These are phyloP conservation scores for Forsythia viridissima DNA, from an alignment of 257 asterid genomes.

Conservation along the genomic window DNA sequence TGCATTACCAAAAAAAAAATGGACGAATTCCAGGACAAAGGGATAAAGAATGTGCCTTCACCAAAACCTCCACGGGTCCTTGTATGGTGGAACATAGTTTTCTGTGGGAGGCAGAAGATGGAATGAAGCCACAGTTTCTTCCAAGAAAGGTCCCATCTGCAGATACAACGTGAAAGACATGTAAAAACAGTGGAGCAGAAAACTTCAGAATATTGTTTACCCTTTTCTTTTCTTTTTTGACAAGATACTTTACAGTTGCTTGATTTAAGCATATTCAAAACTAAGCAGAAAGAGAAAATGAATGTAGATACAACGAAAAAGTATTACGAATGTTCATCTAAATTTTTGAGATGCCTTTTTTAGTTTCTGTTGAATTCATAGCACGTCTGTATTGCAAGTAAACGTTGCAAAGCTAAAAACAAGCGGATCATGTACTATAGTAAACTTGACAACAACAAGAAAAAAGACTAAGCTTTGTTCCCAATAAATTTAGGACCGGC, in stretches of 20 bases:
- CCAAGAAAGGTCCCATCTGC: slow-evolving; percentile 88
- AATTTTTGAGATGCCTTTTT: no score
- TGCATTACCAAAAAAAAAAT: not conserved
- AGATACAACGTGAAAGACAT: slow-evolving; percentile 11
- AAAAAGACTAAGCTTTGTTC: no score
- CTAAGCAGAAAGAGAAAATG: not conserved
- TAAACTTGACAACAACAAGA: not conserved
- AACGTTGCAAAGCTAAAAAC: not conserved
- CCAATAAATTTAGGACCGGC: no score
- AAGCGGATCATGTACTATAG: not conserved
- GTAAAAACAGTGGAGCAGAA: not conserved
- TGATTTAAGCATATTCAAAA: slow-evolving; percentile 5
- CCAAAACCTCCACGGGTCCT: slow-evolving; percentile 99
- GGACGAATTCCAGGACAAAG: not conserved
- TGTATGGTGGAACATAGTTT: slow-evolving; percentile 86
- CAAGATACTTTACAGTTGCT: not conserved
- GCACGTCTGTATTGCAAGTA: no score
- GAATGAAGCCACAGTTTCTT: slow-evolving; percentile 76
- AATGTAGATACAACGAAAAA: not conserved
- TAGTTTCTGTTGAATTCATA: no score
- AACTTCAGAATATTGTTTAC: not conserved
- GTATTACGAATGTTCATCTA: not conserved
- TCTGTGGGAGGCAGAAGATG: slow-evolving; percentile 86
- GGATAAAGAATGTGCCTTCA: slow-evolving; percentile 27
- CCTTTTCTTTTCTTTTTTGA: no score